Percentiles rank a stretch among this genome's conserved stretches.
Conservation (phyloP, 768 basidiomycete species). For the Strobilomyces dryophilus region DNA sequence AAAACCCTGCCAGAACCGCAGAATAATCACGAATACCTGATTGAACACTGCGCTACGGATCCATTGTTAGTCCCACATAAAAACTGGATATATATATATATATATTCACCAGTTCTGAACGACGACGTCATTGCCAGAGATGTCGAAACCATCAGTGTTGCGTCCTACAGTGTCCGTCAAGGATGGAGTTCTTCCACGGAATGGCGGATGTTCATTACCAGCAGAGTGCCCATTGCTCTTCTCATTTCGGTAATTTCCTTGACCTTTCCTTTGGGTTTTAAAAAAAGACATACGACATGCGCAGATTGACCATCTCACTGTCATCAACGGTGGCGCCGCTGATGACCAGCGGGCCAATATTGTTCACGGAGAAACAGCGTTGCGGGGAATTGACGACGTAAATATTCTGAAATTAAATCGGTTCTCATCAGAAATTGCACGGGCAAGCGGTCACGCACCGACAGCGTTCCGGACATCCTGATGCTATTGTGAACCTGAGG, state of each 20-base stretch:
- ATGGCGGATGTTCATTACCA: slow-evolving; percentile 26
- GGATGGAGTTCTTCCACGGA: background rate
- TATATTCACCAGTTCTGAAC: slow-evolving; percentile 27
- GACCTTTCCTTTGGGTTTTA: slow-evolving; percentile 38
- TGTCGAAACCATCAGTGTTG: slow-evolving; percentile 53
- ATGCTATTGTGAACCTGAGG: slow-evolving; percentile 27
- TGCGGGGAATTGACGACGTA: slow-evolving; percentile 39
- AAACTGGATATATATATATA: background rate
- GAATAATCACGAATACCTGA: slow-evolving; percentile 14
- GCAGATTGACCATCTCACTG: slow-evolving; percentile 35
- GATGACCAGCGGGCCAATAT: slow-evolving; percentile 36
- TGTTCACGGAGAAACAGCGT: slow-evolving; percentile 30
- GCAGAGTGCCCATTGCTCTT: slow-evolving; percentile 47
- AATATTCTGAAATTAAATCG: slow-evolving; percentile 24
- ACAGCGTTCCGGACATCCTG: slow-evolving; percentile 37
- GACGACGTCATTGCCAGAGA: slow-evolving; percentile 32
- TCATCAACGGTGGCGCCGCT: slow-evolving; percentile 49
- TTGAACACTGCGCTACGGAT: slow-evolving; percentile 20
- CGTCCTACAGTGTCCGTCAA: slow-evolving; percentile 25
- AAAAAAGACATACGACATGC: background rate
- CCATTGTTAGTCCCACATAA: background rate
- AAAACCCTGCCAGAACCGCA: background rate
- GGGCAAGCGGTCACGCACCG: slow-evolving; percentile 20
- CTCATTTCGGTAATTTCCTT: slow-evolving; percentile 48
- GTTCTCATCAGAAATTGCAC: background rate